phyloP scores from a whole-genome alignment of 352 stramenopile genomes.

The Pythium plurisporium region DNA sequence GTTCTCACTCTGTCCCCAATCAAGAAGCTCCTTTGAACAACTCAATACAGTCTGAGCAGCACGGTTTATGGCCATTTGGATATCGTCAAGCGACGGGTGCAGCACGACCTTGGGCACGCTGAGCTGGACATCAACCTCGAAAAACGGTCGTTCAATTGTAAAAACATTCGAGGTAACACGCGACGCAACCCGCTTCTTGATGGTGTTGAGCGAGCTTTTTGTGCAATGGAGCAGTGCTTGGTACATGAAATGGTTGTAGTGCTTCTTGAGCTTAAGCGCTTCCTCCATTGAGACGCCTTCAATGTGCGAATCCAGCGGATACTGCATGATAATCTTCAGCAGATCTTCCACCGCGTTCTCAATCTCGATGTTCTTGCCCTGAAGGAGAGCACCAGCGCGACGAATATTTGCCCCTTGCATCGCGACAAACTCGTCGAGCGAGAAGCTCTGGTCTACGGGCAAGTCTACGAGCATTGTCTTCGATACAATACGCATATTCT shows the following conservation, averaged over 20 bases:
- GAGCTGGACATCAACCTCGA: slow-evolving; percentile 97
- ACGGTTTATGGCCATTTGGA: slow-evolving; percentile 97
- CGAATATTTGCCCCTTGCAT: slow-evolving; percentile 96
- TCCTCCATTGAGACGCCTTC: slow-evolving; percentile 93
- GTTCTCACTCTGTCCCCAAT: slow-evolving; percentile 90
- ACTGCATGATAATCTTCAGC: slow-evolving; percentile 94
- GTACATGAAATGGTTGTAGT: slow-evolving; percentile 99
- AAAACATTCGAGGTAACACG: slow-evolving; percentile 86
- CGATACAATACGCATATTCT: slow-evolving; percentile 98
- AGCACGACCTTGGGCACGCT: slow-evolving; percentile 92
- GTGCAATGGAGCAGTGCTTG: slow-evolving; percentile 95
- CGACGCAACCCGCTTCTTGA: slow-evolving; percentile 97
- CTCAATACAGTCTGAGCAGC: slow-evolving; percentile 95
- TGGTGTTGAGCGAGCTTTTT: slow-evolving; percentile 97
- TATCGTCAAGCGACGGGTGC: slow-evolving; percentile 95
- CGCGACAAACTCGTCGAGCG: slow-evolving; percentile 96
- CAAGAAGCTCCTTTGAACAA: slow-evolving; percentile 95
- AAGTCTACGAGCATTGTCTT: slow-evolving; percentile 97
- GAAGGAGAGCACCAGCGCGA: slow-evolving; percentile 87
- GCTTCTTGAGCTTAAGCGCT: slow-evolving; percentile 94
- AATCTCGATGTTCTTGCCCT: slow-evolving; percentile 98
- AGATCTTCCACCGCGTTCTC: slow-evolving; percentile 97
- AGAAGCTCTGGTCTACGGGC: slow-evolving; percentile 95
- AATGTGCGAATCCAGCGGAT: slow-evolving; percentile 94
- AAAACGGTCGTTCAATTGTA: slow-evolving; percentile 94